Evolutionary conservation across 177 flowering plant genomes (phyloP), one percentile per base, ranked within the genome.

Genomic region (Tripterygium wilfordii): DNA sequence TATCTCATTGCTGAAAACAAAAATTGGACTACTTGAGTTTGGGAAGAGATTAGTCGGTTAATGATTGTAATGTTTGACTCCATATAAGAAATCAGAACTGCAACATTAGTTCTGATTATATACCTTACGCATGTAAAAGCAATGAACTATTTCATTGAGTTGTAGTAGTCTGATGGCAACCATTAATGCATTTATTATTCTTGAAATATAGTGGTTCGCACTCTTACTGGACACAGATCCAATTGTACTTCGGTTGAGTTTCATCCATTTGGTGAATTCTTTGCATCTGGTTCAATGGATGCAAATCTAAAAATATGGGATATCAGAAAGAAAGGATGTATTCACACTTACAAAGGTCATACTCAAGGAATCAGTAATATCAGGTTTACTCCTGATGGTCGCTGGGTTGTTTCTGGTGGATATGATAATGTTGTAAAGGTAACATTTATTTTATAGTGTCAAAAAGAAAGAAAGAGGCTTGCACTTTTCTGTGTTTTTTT

Each of bases 361-460:
- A 71, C 76, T 44, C 78, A 62, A 56, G 89, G 87, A 42, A 57
- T 88, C 45, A 69, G 72, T 59, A 76, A 84, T 18, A 79, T 88
- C 35, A 74, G 68, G 56, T 88, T 88, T 62, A 67, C 74, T 41
- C 96, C 96, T 41, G 96, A 88, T 81, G 96, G 96, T 62, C 95
- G 96, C 36, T 88, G 96, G 96, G 79, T 88, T 28, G 96, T 88
- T 49, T 85, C 96, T 60, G 96, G 96, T 57, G 96, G 96, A 63
- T 56, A 56, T 29, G 96, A 88, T 56, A 85, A 81, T 64, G 67
- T 66, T 37, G 95, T 88, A 1, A 88, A 88, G 89, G 96, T 88
- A 72, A 53, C 25, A 17, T 51, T 37, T 31, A 45, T 36, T 48
- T 37, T 18, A 20, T 10, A 43, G 12, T 23, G 15, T 8, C 35